Conservation (phyloP, 805 yeast genomes). For the Candida silvicultrix region DNA sequence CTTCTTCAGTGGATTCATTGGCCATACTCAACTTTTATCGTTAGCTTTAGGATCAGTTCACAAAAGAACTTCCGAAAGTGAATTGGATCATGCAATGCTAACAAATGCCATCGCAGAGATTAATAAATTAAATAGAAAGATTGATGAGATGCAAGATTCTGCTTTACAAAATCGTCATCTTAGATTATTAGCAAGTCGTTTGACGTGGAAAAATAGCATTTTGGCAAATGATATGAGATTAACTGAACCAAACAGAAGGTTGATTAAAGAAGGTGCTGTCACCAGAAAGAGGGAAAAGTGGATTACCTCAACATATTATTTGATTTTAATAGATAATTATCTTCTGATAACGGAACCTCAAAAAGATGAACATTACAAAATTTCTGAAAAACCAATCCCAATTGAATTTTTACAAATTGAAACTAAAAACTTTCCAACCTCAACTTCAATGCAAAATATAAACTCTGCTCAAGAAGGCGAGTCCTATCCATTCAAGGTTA, state of each 20-base stretch:
- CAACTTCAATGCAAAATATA: slow-evolving; percentile 1
- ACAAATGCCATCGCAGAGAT: slow-evolving; percentile 49
- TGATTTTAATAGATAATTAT: slow-evolving; percentile 67
- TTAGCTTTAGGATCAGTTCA: slow-evolving; percentile 55
- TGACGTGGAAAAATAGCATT: slow-evolving; percentile 44
- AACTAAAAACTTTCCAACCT: slow-evolving; percentile 26
- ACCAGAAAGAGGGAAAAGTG: slow-evolving; percentile 58
- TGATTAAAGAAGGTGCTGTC: slow-evolving; percentile 54
- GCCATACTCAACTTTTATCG: slow-evolving; percentile 51
- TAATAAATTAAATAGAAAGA: slow-evolving; percentile 46
- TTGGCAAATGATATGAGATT: slow-evolving; percentile 44
- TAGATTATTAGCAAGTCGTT: slow-evolving; percentile 43
- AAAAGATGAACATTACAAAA: slow-evolving; percentile 32
- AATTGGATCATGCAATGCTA: slow-evolving; percentile 47
- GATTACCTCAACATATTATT: slow-evolving; percentile 43
- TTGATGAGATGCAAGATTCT: slow-evolving; percentile 54
- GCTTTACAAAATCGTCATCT: slow-evolving; percentile 56
- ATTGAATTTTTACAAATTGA: slow-evolving; percentile 52
- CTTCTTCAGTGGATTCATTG: slow-evolving; percentile 50
- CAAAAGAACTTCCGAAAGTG: slow-evolving; percentile 38
- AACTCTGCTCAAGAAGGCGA: slow-evolving; percentile 7
- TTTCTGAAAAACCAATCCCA: slow-evolving; percentile 55
- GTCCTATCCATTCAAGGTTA: slow-evolving; percentile 38
- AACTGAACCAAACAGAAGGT: slow-evolving; percentile 45
- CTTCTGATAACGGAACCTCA: slow-evolving; percentile 57